Evolutionary conservation across 306 rosid species (phyloP), one percentile per base, ranked within the genome.

Genomic region (Begonia fuchsioides): DNA sequence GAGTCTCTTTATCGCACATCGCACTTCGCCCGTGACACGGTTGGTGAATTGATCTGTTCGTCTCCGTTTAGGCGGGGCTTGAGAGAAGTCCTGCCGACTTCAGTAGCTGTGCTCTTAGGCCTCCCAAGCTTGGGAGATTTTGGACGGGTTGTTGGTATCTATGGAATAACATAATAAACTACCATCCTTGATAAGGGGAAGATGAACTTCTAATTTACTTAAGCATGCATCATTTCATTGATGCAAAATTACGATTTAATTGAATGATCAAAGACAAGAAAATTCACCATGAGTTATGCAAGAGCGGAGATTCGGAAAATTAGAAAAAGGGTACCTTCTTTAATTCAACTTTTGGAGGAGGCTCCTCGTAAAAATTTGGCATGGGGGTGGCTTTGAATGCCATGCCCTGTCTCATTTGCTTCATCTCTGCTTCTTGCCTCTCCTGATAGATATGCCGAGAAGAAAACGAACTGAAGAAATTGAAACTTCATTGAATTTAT

Each of bases 121-220:
- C 98, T 73, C 67, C 98, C 95, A 6, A 90, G 87, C 78, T 82
- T 90, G 6, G 98, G 98, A 38, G 98, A 90, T 71, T n/a, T 85
- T 44, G 98, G 62, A 9, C 95, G 83, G 13, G 95, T 85, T 35
- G 79, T 90, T 5, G 98, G 98, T 58, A 85, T 81, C 98, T 90
- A 43, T 40, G 11, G 15, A 11, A 53, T 38, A 46, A 14, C 38
- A 49, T 40, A 44, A 35, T 32, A 44, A 3, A 52, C 17, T 15
- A 44, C 35, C 14, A 62, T 35, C 43, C 9, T 52, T 26, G 1
- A 26, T 6, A 26, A 26, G 35, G 35, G 7, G 32, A 20, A 20
- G 32, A 20, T 20, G 32, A 20, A 26, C 7, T 26, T 26, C 35
- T 20, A 20, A 20, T 20, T 20, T 20, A 1, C 32, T 20, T 20